Percentiles rank a stretch among this genome's conserved stretches.
These are phyloP conservation scores for Aspergillus ustus DNA, from an alignment of 2,329 filamentous ascomycete species.

Conservation along the genomic window DNA sequence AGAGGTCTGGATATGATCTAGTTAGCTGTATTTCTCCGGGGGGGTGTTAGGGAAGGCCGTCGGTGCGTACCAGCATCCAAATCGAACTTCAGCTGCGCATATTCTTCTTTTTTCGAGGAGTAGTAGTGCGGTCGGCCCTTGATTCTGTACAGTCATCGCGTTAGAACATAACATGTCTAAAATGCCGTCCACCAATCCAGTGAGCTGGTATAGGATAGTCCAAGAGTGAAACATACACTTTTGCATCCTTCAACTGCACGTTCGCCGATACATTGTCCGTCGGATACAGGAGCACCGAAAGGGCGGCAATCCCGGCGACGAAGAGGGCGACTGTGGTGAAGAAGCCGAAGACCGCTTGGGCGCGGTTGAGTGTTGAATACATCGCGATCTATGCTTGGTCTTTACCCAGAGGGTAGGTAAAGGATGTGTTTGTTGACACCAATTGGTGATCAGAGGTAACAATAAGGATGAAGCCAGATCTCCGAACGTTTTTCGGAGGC, in stretches of 20 bases:
- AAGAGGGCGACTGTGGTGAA: conserved; percentile 92
- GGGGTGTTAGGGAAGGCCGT: neutral
- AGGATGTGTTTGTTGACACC: neutral
- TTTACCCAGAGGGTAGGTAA: neutral
- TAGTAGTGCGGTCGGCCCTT: conserved; percentile 97
- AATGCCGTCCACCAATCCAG: neutral
- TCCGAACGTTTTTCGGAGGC: conserved; percentile 22
- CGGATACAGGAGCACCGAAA: conserved; percentile 71
- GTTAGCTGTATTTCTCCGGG: neutral
- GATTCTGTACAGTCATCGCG: conserved; percentile 59
- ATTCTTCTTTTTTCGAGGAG: conserved; percentile 89
- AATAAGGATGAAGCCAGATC: conserved; percentile 22
- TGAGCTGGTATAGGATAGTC: conserved; percentile 3
- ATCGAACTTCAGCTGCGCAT: conserved; percentile 91
- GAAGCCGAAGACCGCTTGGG: conserved; percentile 95
- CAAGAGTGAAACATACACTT: conserved; percentile 68
- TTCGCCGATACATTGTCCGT: conserved; percentile 59
- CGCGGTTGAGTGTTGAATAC: conserved; percentile 83
- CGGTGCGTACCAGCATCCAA: conserved; percentile 69
- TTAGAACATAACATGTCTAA: conserved; percentile 11
- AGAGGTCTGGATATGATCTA: conserved; percentile 64
- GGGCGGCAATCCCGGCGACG: conserved; percentile 77
- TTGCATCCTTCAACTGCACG: conserved; percentile 64
- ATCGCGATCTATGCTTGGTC: conserved; percentile 56
- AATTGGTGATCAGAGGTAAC: neutral